Percentiles rank a stretch among this genome's conserved stretches.
phyloP scores from a whole-genome alignment of 495 filamentous ascomycete genomes.

The Penicillium canescens region DNA sequence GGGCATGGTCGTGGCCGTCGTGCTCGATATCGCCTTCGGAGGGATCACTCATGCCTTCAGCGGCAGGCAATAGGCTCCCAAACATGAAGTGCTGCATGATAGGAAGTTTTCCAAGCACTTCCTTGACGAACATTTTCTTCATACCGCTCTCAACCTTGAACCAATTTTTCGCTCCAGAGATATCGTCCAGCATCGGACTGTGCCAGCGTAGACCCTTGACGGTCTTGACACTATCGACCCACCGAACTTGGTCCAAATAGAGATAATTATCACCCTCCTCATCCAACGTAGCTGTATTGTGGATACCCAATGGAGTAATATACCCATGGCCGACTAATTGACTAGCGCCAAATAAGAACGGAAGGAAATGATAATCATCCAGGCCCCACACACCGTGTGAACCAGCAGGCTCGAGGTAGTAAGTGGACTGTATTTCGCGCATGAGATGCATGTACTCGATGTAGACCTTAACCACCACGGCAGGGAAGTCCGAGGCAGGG shows the following conservation, averaged over 20 bases:
- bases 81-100: slow-evolving; percentile 99
- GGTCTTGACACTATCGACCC: slow-evolving; percentile 94
- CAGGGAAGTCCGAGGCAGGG: slow-evolving; percentile 61
- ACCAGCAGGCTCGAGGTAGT: slow-evolving; percentile 93
- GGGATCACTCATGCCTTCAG: slow-evolving; percentile 70
- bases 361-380: slow-evolving; percentile 95
- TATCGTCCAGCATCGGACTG: slow-evolving; percentile 97
- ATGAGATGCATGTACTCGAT: slow-evolving; percentile 77
- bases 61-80: slow-evolving; percentile 77
- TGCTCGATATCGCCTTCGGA: slow-evolving; percentile 50
- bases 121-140: slow-evolving; percentile 92
- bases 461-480: slow-evolving; percentile 76
- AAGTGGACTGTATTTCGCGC: slow-evolving; percentile 81
- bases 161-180: slow-evolving; percentile 90
- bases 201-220: slow-evolving; percentile 96
- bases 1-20: slow-evolving; percentile 59
- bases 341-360: slow-evolving; percentile 93
- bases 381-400: slow-evolving; percentile 96
- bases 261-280: slow-evolving; percentile 80
- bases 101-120: slow-evolving; percentile 90
- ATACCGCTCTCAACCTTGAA: slow-evolving; percentile 90
- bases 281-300: slow-evolving; percentile 81
- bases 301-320: slow-evolving; percentile 83
- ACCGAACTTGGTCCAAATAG: slow-evolving; percentile 88
- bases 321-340: slow-evolving; percentile 86